These are phyloP conservation scores for Metschnikowia anglica DNA, from an alignment of 805 yeast species.

Conservation along the genomic window DNA sequence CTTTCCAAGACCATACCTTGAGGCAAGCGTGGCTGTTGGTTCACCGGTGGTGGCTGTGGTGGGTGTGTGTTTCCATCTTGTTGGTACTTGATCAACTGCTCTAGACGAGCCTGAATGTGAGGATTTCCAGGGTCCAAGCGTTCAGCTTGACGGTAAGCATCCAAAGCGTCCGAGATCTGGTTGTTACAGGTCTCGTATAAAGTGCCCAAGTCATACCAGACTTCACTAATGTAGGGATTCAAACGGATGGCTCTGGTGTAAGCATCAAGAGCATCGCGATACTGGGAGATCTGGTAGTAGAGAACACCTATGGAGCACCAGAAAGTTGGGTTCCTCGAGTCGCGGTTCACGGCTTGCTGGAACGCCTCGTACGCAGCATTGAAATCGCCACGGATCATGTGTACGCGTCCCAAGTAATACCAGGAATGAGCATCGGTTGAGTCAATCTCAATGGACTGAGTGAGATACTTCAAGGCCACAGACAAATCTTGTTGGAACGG, in stretches of 20 bases:
- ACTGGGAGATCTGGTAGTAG: conserved; percentile 94
- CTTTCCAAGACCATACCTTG: conserved; percentile 62
- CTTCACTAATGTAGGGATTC: conserved; percentile 95
- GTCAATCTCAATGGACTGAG: conserved; percentile 88
- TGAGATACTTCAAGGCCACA: conserved; percentile 74
- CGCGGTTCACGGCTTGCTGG: conserved; percentile 97
- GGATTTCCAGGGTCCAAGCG: conserved; percentile 92
- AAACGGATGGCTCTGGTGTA: conserved; percentile 94
- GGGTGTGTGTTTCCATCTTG: conserved; percentile 65
- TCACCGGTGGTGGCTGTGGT: conserved; percentile 65
- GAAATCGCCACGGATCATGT: conserved; percentile 94
- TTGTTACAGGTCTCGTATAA: conserved; percentile 96
- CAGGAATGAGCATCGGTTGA: conserved; percentile 92
- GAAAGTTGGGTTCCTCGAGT: conserved; percentile 94
- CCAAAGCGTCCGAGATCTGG: conserved; percentile 91
- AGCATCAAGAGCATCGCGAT: conserved; percentile 95
- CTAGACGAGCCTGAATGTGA: conserved; percentile 89
- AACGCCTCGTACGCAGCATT: conserved; percentile 96
- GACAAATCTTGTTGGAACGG: conserved; percentile 75
- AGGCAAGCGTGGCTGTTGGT: conserved; percentile 62
- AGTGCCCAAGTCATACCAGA: conserved; percentile 98
- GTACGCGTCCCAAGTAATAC: conserved; percentile 95
- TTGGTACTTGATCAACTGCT: conserved; percentile 73
- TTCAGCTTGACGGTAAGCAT: conserved; percentile 96
- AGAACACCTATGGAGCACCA: conserved; percentile 97